Base-by-base conservation (phyloP, 2,329 filamentous ascomycete species). In the Claviceps purpurea region DNA sequence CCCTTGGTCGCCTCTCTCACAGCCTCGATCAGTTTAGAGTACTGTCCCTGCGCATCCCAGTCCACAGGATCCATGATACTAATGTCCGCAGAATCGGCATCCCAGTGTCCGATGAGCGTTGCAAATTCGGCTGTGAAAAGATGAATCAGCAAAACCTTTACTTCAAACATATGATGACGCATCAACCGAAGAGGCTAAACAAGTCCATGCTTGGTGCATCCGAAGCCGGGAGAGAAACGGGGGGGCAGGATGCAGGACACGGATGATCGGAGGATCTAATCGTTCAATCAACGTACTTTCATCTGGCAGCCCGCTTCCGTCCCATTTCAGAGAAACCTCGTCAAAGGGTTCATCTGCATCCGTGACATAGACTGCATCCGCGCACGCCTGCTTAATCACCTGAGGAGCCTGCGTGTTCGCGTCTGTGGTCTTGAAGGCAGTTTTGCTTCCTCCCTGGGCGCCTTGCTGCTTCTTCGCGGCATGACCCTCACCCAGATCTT, bases 271-370 rank as follows among this genome's bases (percentile, higher is more conserved):
- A 34, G 30, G 8, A 34, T 34, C 30, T 34, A 11, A 34, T 4
- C 30, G 10, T 11, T 11, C 11, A 44, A 5, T 38, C 16, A n/a
- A 43, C 16, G 18, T 63, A 85, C 82, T 74, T 66, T 84, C 82
- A 58, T 79, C 74, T 1, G 82, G 79, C 59, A 85, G 62, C 3
- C 73, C 72, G 49, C 69, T 70, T 24, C 71, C 73, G 20, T 73
- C 66, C 70, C 77, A 87, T 57, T 73, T 75, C 58, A 95, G 65
- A 50, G 77, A 80, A 5, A 95, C 87, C 3, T 82, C 80, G 64
- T 86, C 81, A 67, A 95, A 95, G 4, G 85, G 83, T 73, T 94
- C 88, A 65, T 95, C 89, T 34, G 87, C 81, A 54, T 95, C 90
- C 56, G 85, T 93, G 16, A 79, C 68, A 66, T 93, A 95, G 63